These are phyloP conservation scores for Filosporella fistucella DNA, from an alignment of 495 filamentous ascomycete genomes.

Conservation along the genomic window DNA sequence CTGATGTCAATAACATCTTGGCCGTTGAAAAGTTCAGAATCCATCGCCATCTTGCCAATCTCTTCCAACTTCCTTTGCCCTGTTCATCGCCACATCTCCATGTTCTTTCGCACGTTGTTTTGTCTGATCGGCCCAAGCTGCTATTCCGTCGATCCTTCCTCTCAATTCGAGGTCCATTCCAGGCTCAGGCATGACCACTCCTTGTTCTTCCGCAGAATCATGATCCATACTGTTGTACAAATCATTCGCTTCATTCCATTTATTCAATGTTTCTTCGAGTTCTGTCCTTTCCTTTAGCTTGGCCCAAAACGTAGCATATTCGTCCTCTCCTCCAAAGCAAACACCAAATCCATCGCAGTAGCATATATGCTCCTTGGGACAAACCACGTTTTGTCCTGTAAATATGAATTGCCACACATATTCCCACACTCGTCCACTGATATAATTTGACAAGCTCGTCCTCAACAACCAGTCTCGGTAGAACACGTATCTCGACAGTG, in stretches of 20 bases:
- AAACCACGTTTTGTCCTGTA: slow-evolving; percentile 46
- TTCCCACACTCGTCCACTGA: slow-evolving; percentile 57
- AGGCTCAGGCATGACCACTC: no score
- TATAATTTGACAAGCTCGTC: slow-evolving; percentile 48
- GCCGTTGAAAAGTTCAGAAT: slow-evolving; percentile 17
- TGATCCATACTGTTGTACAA: slow-evolving; percentile 7
- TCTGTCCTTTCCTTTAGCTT: slow-evolving; percentile 34
- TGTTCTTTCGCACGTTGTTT: slow-evolving; percentile 14
- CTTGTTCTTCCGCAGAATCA: slow-evolving; percentile 1
- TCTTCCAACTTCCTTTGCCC: slow-evolving; percentile 20
- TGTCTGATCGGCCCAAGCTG: slow-evolving; percentile 5
- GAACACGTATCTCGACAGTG: slow-evolving; percentile 40
- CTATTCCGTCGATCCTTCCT: slow-evolving; percentile 7
- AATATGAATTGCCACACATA: slow-evolving; percentile 68
- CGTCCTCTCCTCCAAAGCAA: slow-evolving; percentile 63
- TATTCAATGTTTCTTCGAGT: slow-evolving; percentile 42
- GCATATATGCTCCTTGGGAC: slow-evolving; percentile 63
- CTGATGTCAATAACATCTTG: no score
- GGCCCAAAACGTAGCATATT: slow-evolving; percentile 45
- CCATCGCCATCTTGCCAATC: slow-evolving; percentile 20
- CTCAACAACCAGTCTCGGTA: slow-evolving; percentile 55
- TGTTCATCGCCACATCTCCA: slow-evolving; percentile 18
- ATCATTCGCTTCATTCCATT: slow-evolving; percentile 31
- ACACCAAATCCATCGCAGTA: slow-evolving; percentile 74
- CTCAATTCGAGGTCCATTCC: slow-evolving; percentile 13